Percentiles rank a stretch among this genome's conserved stretches.
Conservation (phyloP, 2,329 filamentous ascomycete species). For the Parastagonospora nodorum region DNA sequence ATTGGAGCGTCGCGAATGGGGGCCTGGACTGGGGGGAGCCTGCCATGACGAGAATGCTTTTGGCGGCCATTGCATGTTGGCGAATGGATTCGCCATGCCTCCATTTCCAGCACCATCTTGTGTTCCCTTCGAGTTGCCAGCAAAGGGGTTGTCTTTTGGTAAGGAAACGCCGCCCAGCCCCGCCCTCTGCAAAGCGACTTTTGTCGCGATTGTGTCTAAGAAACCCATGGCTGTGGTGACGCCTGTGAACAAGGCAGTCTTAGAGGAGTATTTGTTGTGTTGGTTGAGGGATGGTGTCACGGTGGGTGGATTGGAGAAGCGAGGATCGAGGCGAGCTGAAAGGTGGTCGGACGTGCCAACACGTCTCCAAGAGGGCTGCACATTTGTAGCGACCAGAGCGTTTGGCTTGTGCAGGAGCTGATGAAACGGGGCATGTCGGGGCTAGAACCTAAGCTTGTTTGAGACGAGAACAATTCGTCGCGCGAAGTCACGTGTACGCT, state of each 20-base stretch:
- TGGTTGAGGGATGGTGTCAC: neutral
- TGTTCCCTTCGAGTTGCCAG: slow-evolving; percentile 36
- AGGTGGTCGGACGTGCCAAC: slow-evolving; percentile 11
- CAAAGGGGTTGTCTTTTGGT: slow-evolving; percentile 31
- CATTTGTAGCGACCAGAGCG: slow-evolving; percentile 22
- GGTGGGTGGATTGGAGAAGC: neutral
- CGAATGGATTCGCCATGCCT: slow-evolving; percentile 40
- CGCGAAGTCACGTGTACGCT: neutral
- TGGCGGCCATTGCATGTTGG: slow-evolving; percentile 43
- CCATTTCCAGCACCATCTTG: slow-evolving; percentile 19
- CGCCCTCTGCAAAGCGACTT: slow-evolving; percentile 63
- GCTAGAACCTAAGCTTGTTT: slow-evolving; percentile 3
- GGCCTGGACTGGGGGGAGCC: slow-evolving; percentile 34
- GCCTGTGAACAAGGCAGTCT: neutral
- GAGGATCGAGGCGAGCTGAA: slow-evolving; percentile 5
- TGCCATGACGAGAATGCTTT: slow-evolving; percentile 43
- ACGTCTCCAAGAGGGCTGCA: slow-evolving; percentile 18
- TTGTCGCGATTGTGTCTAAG: slow-evolving; percentile 29
- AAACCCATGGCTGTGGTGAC: slow-evolving; percentile 1
- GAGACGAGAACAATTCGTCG: neutral
- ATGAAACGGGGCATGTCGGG: slow-evolving; percentile 35
- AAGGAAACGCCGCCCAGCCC: slow-evolving; percentile 60
- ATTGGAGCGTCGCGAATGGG: slow-evolving; percentile 33
- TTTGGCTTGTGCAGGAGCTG: slow-evolving; percentile 23
- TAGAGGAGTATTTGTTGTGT: neutral